Conservation (phyloP, 2,329 filamentous ascomycete species). For the Paracoccidioides brasiliensis region DNA sequence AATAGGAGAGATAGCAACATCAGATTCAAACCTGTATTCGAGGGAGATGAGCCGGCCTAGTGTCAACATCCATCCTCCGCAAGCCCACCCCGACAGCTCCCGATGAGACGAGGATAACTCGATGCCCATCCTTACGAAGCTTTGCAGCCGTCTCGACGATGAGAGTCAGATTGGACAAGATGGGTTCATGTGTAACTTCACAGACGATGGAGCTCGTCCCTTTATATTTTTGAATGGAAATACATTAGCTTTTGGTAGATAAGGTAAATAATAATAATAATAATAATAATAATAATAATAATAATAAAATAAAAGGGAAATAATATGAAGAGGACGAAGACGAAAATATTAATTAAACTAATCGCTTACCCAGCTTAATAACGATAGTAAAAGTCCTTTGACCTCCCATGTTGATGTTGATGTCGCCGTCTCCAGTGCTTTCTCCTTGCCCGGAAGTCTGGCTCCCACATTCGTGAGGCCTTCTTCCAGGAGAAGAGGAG, state of each 20-base stretch:
- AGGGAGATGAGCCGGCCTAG: conserved; percentile 78
- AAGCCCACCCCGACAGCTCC: conserved; percentile 92
- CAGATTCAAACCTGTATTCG: conserved; percentile 56
- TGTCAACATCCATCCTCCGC: conserved; percentile 74
- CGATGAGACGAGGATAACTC: conserved; percentile 91
- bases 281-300: neutral
- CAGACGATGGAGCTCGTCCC: conserved; percentile 98
- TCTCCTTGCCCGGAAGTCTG: conserved; percentile 1
- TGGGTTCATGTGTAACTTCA: conserved; percentile 84
- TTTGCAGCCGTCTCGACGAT: conserved; percentile 91
- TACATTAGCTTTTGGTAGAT: conserved; percentile 8
- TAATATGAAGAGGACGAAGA: no score
- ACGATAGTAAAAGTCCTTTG: conserved; percentile 60
- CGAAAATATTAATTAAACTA: neutral
- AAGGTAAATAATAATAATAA: conserved; percentile 1
- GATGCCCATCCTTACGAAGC: conserved; percentile 79
- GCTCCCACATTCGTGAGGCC: neutral
- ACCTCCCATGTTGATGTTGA: conserved; percentile 45
- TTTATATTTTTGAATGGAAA: conserved; percentile 28
- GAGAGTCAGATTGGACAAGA: conserved; percentile 76
- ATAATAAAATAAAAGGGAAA: no score
- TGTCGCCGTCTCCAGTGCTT: neutral
- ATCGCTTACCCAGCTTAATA: conserved; percentile 63
- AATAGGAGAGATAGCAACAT: neutral
- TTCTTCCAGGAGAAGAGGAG: conserved; percentile 2